These are phyloP conservation scores for Stagonosporopsis chrysanthemi DNA, from an alignment of 2,329 filamentous ascomycete species.

Conservation along the genomic window DNA sequence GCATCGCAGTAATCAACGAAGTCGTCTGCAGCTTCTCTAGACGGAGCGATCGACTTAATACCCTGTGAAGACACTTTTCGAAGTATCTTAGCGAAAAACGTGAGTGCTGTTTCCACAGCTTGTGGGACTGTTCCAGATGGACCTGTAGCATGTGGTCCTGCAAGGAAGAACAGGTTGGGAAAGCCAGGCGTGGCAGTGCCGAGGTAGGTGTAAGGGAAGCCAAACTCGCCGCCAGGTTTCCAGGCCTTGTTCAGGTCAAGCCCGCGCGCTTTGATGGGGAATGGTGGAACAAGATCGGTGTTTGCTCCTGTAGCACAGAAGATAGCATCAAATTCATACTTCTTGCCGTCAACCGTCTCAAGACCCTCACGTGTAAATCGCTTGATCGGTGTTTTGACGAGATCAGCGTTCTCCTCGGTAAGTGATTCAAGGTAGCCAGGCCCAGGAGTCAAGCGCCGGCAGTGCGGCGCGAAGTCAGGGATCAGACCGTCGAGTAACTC, in stretches of 20 bases:
- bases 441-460: slow-evolving; percentile 46
- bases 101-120: slow-evolving; percentile 69
- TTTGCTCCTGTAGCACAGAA: slow-evolving; percentile 74
- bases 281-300: slow-evolving; percentile 59
- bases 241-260: slow-evolving; percentile 64
- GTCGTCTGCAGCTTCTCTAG: slow-evolving; percentile 67
- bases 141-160: slow-evolving; percentile 55
- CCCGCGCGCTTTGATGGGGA: slow-evolving; percentile 65
- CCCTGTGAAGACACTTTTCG: slow-evolving; percentile 72
- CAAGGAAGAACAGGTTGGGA: slow-evolving; percentile 71
- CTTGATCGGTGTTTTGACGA: slow-evolving; percentile 51
- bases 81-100: slow-evolving; percentile 71
- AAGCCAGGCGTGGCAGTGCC: slow-evolving; percentile 70
- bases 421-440: slow-evolving; percentile 51
- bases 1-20: slow-evolving; percentile 66
- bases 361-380: slow-evolving; percentile 50
- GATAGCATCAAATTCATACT: slow-evolving; percentile 52
- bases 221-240: slow-evolving; percentile 62
- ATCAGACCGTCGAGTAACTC: slow-evolving; percentile 54
- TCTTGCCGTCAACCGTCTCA: slow-evolving; percentile 48
- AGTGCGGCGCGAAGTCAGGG: slow-evolving; percentile 48
- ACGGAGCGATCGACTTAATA: slow-evolving; percentile 68
- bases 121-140: slow-evolving; percentile 71
- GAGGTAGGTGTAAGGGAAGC: slow-evolving; percentile 73
- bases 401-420: slow-evolving; percentile 52